phyloP scores from a whole-genome alignment of 139 green algal species.

The Desmodesmus armatus region DNA sequence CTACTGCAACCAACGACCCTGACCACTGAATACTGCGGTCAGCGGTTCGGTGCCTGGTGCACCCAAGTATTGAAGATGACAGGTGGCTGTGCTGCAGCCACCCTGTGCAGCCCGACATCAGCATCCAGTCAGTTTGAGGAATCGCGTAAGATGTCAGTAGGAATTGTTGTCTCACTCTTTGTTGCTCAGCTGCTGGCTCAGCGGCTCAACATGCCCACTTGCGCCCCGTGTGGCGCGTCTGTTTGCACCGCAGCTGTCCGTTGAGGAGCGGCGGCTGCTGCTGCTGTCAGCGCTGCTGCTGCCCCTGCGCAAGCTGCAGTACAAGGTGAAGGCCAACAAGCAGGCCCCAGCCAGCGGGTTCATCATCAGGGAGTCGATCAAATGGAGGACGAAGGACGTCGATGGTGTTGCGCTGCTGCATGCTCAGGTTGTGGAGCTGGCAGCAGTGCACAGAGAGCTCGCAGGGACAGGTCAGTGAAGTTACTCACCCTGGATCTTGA shows the following conservation, averaged over 20 bases:
- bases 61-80: too few relatives aligned
- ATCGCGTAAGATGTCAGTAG: too few relatives aligned
- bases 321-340: slow-evolving; percentile 60
- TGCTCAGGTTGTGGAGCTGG: slow-evolving; percentile 53
- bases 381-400: slow-evolving; percentile 78
- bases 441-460: slow-evolving; percentile 42
- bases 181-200: too few relatives aligned
- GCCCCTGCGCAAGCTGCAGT: slow-evolving; percentile 63
- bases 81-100: too few relatives aligned
- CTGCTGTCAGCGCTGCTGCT: slow-evolving; percentile 84
- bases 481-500: not conserved
- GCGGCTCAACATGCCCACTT: too few relatives aligned
- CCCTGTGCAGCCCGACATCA: too few relatives aligned
- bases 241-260: slow-evolving; percentile 43
- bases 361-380: slow-evolving; percentile 79
- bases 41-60: too few relatives aligned
- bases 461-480: not conserved
- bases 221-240: too few relatives aligned
- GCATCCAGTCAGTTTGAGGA: too few relatives aligned
- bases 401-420: slow-evolving; percentile 65
- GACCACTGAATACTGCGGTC: too few relatives aligned
- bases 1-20: too few relatives aligned
- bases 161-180: too few relatives aligned
- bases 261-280: slow-evolving; percentile 71
- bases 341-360: slow-evolving; percentile 47